Conservation (phyloP, 2,329 filamentous ascomycete genomes). For the Penicillium sp. region DNA sequence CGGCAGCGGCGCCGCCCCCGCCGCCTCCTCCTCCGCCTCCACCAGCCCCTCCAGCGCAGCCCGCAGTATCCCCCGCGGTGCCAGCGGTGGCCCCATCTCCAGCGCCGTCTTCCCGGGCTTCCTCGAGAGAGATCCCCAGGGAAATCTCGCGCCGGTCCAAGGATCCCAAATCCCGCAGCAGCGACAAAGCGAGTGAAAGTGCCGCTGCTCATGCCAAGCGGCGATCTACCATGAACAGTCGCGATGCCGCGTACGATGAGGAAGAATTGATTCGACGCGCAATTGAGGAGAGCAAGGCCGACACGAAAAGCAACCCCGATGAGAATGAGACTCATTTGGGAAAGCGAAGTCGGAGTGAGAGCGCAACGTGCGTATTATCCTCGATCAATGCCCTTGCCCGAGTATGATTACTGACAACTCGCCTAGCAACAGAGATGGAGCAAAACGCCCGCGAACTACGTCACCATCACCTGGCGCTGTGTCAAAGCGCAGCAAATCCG, state of each 20-base stretch:
- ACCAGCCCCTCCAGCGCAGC: not conserved
- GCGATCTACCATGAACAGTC: conserved; percentile 95
- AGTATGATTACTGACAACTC: conserved; percentile 26
- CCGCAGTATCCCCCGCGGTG: not conserved
- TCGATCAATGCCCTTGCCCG: conserved; percentile 16
- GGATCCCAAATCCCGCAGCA: conserved; percentile 50
- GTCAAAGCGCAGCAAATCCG: conserved; percentile 50
- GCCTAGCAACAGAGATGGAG: conserved; percentile 65
- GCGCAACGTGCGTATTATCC: conserved; percentile 77
- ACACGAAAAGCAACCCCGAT: conserved; percentile 60
- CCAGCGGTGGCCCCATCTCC: conserved; percentile 25
- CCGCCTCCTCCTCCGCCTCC: not conserved
- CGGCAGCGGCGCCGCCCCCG: conserved; percentile 20
- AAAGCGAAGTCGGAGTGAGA: conserved; percentile 86
- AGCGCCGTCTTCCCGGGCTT: conserved; percentile 45
- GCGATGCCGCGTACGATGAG: conserved; percentile 92
- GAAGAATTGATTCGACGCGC: conserved; percentile 85
- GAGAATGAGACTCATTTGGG: conserved; percentile 62
- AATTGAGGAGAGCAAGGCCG: conserved; percentile 92
- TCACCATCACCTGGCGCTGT: conserved; percentile 69
- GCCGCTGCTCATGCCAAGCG: conserved; percentile 68
- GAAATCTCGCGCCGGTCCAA: conserved; percentile 41
- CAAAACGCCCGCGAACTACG: conserved; percentile 81
- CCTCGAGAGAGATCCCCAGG: conserved; percentile 41
- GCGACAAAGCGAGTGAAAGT: conserved; percentile 54